Percentiles rank a stretch among this genome's conserved stretches.
These are phyloP conservation scores for Volutella citrinella DNA, from an alignment of 2,329 filamentous ascomycete species.

Conservation along the genomic window DNA sequence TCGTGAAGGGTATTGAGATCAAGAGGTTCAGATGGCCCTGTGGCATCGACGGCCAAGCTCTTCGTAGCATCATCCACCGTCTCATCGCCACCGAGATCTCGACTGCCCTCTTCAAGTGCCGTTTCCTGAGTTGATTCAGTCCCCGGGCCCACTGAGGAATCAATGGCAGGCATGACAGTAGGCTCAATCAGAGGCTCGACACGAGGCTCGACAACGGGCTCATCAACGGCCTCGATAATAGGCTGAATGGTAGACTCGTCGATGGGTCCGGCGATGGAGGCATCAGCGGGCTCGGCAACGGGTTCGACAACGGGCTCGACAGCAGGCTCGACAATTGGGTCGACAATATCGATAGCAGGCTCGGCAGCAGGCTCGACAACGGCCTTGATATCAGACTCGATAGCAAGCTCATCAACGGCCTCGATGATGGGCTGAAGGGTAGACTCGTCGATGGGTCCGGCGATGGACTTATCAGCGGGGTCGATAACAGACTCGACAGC, in stretches of 20 bases:
- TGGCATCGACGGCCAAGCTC: too few relatives aligned
- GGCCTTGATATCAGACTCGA: not conserved
- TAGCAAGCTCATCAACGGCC: not conserved
- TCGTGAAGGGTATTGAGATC: too few relatives aligned
- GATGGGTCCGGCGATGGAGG: not conserved
- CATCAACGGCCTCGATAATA: not conserved
- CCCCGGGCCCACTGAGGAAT: not conserved
- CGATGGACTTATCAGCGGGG: too few relatives aligned
- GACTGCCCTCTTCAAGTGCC: too few relatives aligned
- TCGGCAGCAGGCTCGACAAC: not conserved
- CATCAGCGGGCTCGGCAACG: not conserved
- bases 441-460: too few relatives aligned
- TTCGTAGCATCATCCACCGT: too few relatives aligned
- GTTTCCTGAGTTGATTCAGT: not conserved
- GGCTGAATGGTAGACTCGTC: not conserved
- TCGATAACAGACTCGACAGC: not conserved
- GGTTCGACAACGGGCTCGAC: not conserved
- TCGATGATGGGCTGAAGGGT: not conserved
- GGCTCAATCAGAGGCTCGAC: not conserved
- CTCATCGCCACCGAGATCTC: too few relatives aligned
- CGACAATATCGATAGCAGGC: conserved; percentile 1
- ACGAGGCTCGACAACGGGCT: not conserved
- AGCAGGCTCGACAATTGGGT: not conserved
- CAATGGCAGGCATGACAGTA: conserved; percentile 1
- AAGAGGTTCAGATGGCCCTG: too few relatives aligned